Percentiles rank a stretch among this genome's conserved stretches.
Conservation (phyloP, 169 alveolate genomes). For the Eimeria maxima region DNA sequence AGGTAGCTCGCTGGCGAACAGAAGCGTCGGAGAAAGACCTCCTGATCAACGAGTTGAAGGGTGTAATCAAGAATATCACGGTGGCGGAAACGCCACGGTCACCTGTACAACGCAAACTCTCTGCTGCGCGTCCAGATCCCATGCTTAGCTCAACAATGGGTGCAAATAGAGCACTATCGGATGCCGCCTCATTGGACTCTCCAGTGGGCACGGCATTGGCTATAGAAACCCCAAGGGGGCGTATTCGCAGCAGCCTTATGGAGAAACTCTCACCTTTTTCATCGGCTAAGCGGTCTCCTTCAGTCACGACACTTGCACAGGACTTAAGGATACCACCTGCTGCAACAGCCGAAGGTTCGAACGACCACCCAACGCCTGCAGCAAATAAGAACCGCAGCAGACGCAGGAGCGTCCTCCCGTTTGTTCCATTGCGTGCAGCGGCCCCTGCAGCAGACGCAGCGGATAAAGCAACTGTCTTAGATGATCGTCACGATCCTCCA, state of each 20-base stretch:
- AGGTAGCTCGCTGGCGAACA: conserved; percentile 51
- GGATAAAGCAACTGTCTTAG: background rate
- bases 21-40: conserved; percentile 52
- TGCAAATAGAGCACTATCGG: background rate
- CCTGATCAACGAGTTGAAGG: conserved; percentile 44
- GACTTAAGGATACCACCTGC: conserved; percentile 7
- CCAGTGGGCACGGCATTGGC: conserved; percentile 30
- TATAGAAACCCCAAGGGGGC: conserved; percentile 51
- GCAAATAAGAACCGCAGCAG: background rate
- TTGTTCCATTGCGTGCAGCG: background rate
- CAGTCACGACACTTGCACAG: conserved; percentile 64
- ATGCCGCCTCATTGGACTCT: conserved; percentile 13
- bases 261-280: background rate
- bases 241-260: conserved; percentile 41
- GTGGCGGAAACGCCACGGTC: conserved; percentile 9
- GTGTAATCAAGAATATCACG: conserved; percentile 17
- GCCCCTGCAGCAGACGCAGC: background rate
- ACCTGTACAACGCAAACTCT: conserved; percentile 30
- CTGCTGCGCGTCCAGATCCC: conserved; percentile 55
- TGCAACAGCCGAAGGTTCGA: background rate
- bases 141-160: background rate
- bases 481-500: background rate
- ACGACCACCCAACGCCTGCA: background rate
- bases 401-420: background rate
- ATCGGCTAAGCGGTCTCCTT: background rate